Evolutionary conservation across 345 rosid species (phyloP).

Genomic region (Triadica sebifera): DNA sequence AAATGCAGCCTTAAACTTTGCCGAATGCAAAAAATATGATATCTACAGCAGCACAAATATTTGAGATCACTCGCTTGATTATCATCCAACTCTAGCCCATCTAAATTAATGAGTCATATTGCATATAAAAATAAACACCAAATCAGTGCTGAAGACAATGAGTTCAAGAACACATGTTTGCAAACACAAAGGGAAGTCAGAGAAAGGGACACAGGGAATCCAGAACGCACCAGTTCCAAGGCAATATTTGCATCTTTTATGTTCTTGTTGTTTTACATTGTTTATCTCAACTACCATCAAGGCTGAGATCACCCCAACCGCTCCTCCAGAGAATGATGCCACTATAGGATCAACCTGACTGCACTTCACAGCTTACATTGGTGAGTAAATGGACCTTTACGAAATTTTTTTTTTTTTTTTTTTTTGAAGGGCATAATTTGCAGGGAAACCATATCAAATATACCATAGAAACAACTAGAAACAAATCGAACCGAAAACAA

Average conservation of each 20-base stretch:
- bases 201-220: background rate
- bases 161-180: background rate
- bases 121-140: background rate
- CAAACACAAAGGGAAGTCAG: background rate
- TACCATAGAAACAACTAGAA: background rate
- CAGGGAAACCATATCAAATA: background rate
- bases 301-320: slow-evolving; percentile 95
- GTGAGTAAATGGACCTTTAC: background rate
- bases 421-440: background rate
- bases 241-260: slow-evolving; percentile 96
- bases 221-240: slow-evolving; percentile 77
- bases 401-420: background rate
- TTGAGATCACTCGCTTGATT: background rate
- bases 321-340: slow-evolving; percentile 98
- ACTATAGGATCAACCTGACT: slow-evolving; percentile 96
- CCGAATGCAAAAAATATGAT: slow-evolving; percentile 1
- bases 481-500: background rate
- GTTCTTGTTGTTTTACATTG: slow-evolving; percentile 93
- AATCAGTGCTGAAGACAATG: background rate
- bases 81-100: background rate
- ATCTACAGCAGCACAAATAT: background rate
- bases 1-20: background rate
- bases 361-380: slow-evolving; percentile 29
- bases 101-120: background rate
- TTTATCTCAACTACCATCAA: slow-evolving; percentile 96